Evolutionary conservation across 768 basidiomycete species (phyloP).

Genomic region (Termitomyces sp.): DNA sequence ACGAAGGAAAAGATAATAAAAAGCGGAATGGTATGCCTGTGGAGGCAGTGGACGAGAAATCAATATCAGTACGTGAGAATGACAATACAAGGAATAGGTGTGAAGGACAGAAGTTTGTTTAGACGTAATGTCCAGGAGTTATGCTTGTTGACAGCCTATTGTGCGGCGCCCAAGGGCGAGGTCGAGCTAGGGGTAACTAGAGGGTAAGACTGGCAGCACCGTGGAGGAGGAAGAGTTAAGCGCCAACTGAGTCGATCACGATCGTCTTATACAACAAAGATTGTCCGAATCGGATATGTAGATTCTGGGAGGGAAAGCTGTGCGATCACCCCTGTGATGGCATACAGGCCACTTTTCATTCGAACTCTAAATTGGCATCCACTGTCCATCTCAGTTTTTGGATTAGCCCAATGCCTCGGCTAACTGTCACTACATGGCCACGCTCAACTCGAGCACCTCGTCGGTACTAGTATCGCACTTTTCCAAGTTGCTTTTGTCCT

Average conservation of each 20-base stretch:
- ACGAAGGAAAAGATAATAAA: neutral
- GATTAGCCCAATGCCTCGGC: too few species aligned
- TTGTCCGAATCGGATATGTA: neutral
- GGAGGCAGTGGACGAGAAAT: neutral
- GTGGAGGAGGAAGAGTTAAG: neutral
- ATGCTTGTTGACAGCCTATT: neutral
- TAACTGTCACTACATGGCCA: too few species aligned
- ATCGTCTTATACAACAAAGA: constrained; percentile 12
- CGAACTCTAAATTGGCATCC: too few species aligned
- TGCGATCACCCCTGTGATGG: too few species aligned
- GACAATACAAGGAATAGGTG: neutral
- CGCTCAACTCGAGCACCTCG: too few species aligned
- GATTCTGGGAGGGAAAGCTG: neutral
- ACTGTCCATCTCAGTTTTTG: too few species aligned
- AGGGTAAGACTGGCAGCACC: neutral
- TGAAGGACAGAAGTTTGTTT: neutral
- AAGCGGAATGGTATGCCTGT: neutral
- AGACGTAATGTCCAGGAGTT: neutral
- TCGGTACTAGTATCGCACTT: neutral
- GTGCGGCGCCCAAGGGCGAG: neutral
- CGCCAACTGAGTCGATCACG: constrained; percentile 8
- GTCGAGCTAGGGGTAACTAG: neutral
- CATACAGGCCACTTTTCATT: too few species aligned
- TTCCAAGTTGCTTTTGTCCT: neutral
- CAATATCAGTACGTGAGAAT: neutral